phyloP scores from a whole-genome alignment of 306 rosid species.

The Glycyrrhiza uralensis region DNA sequence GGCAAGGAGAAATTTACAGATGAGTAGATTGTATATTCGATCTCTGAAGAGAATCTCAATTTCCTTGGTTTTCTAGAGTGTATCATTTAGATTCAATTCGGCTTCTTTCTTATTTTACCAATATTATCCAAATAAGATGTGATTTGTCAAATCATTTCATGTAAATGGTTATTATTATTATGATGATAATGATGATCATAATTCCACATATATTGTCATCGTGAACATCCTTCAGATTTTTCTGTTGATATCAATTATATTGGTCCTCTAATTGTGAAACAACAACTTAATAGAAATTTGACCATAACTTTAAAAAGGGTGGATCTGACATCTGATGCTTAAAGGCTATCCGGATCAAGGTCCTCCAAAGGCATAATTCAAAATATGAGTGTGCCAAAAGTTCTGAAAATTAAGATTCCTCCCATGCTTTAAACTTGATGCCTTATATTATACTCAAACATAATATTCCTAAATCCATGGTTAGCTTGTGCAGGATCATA shows the following conservation, averaged over 20 bases:
- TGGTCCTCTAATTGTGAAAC: constrained; percentile 2
- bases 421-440: background rate
- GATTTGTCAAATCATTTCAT: background rate
- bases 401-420: background rate
- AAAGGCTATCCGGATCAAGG: background rate
- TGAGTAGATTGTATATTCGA: background rate
- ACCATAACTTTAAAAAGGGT: constrained; percentile 1
- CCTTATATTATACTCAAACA: background rate
- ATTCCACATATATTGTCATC: background rate
- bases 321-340: background rate
- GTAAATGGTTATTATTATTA: background rate
- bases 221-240: background rate
- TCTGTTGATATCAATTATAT: background rate
- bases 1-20: background rate
- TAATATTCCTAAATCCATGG: background rate
- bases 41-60: background rate
- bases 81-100: constrained; percentile 9
- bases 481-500: background rate
- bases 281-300: background rate
- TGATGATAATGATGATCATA: background rate
- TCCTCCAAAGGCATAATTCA: background rate
- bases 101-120: background rate
- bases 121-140: background rate
- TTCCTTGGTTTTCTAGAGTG: background rate
- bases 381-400: background rate